Percentiles rank a stretch among this genome's conserved stretches.
Evolutionary conservation across 805 yeast genomes (phyloP).

Genomic region (Candida rishiriensis): DNA sequence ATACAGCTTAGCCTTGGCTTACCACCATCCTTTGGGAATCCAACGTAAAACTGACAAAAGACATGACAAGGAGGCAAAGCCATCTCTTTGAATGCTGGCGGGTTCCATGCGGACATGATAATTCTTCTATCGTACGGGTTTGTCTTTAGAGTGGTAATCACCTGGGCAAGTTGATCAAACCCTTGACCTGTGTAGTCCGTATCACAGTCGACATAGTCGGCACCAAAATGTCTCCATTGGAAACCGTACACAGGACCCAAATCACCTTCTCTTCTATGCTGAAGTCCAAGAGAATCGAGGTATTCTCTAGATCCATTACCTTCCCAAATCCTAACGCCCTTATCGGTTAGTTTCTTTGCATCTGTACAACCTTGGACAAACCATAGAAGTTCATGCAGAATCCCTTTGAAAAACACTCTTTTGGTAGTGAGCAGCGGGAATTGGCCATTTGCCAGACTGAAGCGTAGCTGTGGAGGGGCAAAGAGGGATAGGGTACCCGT

Average conservation of each 20-base stretch:
- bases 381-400: conserved; percentile 89
- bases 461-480: conserved; percentile 94
- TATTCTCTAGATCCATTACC: conserved; percentile 95
- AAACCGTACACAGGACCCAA: conserved; percentile 98
- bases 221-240: conserved; percentile 99
- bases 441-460: conserved; percentile 61
- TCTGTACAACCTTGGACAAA: conserved; percentile 88
- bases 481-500: conserved; percentile 90
- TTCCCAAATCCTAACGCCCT: conserved; percentile 97
- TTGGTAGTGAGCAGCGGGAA: conserved; percentile 94
- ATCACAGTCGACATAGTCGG: conserved; percentile 81
- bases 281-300: conserved; percentile 77
- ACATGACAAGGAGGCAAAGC: conserved; percentile 99
- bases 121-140: conserved; percentile 95
- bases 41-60: conserved; percentile 91
- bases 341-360: conserved; percentile 68
- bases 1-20: conserved; percentile 79
- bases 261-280: conserved; percentile 84
- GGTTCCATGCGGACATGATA: conserved; percentile 97
- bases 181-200: conserved; percentile 86
- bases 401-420: conserved; percentile 84
- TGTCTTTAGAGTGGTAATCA: conserved; percentile 72
- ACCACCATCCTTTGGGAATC: conserved; percentile 52
- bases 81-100: conserved; percentile 90
- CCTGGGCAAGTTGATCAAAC: conserved; percentile 79